phyloP scores from a whole-genome alignment of 148 eudicot genomes.

The Fagopyrum esculentum region DNA sequence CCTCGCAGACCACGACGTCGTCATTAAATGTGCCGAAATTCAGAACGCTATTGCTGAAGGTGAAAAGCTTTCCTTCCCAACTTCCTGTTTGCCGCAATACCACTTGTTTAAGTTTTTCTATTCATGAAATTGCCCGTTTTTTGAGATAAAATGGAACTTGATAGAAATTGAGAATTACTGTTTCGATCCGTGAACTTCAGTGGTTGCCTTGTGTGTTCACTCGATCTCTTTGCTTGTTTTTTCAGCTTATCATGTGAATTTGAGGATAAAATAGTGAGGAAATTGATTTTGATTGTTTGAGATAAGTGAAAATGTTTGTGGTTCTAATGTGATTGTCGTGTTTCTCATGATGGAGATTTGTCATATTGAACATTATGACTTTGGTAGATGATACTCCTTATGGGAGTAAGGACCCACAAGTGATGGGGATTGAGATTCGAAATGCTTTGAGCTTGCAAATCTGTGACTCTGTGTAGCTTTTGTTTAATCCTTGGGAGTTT shows the following conservation, averaged over 20 bases:
- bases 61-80: conserved; percentile 3
- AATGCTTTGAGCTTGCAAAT: background rate
- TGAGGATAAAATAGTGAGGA: background rate
- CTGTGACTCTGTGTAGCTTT: background rate
- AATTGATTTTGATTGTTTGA: background rate
- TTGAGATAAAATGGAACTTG: background rate
- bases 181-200: background rate
- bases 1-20: conserved; percentile 43
- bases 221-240: background rate
- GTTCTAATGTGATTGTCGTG: background rate
- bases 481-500: background rate
- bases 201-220: background rate
- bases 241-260: background rate
- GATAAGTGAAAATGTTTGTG: background rate
- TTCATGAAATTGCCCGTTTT: background rate
- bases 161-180: background rate
- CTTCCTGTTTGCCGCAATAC: conserved; percentile 3
- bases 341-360: conserved; percentile 1
- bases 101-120: background rate
- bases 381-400: background rate
- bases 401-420: background rate
- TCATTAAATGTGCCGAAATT: conserved; percentile 76
- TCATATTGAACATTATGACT: background rate
- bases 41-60: conserved; percentile 88
- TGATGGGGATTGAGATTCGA: background rate